Evolutionary conservation across 73 alveolate species (phyloP).

Genomic region (Paraurostyla sp.): DNA sequence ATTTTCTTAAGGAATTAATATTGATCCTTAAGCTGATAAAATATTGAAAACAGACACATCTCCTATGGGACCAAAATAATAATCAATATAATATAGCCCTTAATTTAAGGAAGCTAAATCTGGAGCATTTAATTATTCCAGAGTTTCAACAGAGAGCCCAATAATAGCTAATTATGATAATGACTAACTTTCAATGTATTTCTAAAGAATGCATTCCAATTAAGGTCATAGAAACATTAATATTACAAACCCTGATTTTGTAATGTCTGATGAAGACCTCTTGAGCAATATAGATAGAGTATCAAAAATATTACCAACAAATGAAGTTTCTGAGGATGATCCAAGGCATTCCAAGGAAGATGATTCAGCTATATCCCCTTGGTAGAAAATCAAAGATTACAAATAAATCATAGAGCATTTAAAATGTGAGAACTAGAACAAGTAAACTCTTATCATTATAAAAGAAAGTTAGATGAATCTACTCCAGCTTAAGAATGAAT

Average conservation of each 20-base stretch:
- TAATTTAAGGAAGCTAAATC: background rate
- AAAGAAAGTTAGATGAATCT: conserved; percentile 15
- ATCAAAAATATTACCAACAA: conserved; percentile 32
- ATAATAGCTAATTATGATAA: background rate
- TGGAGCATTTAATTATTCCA: background rate
- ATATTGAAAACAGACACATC: conserved; percentile 11
- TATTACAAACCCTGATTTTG: conserved; percentile 1
- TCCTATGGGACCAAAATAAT: background rate
- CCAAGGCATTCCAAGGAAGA: too few relatives aligned
- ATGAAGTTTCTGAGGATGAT: conserved; percentile 29
- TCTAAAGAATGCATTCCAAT: background rate
- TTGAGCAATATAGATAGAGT: conserved; percentile 42
- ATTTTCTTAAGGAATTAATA: background rate
- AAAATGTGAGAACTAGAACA: conserved; percentile 32
- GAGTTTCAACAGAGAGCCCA: conserved; percentile 11
- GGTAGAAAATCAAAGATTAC: background rate
- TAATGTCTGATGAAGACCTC: conserved; percentile 41
- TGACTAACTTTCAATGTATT: background rate
- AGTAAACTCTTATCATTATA: background rate
- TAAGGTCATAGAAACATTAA: background rate
- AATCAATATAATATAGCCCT: background rate
- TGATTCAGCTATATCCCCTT: too few relatives aligned
- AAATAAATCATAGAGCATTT: conserved; percentile 12
- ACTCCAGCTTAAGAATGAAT: conserved; percentile 24
- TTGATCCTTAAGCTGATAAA: background rate